A percentile compares a stretch with the other conserved stretches of the same genome.
phyloP scores from a whole-genome alignment of 2,329 filamentous ascomycete genomes.

The Trichophyton rubrum region DNA sequence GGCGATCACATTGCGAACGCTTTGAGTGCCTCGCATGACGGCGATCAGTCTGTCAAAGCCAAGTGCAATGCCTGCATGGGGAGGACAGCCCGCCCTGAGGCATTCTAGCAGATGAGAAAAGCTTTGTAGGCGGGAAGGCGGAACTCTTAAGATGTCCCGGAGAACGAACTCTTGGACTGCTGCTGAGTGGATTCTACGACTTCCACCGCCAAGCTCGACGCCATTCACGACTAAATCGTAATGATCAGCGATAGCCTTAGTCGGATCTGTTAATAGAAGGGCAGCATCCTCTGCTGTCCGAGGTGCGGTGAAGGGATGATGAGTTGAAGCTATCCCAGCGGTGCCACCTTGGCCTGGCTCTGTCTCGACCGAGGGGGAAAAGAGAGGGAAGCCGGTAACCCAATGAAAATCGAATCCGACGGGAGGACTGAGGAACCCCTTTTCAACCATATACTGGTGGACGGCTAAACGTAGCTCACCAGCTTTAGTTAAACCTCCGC shows the following conservation, averaged over 20 bases:
- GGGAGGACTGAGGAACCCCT: slow-evolving; percentile 41
- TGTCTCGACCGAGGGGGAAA: slow-evolving; percentile 56
- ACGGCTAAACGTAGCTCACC: slow-evolving; percentile 61
- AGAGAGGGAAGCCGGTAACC: slow-evolving; percentile 86
- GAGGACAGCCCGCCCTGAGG: slow-evolving; percentile 74
- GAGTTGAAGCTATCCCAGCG: slow-evolving; percentile 72
- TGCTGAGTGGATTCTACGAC: slow-evolving; percentile 77
- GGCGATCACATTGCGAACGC: slow-evolving; percentile 84
- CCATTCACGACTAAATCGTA: slow-evolving; percentile 96
- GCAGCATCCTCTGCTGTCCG: slow-evolving; percentile 59
- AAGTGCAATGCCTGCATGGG: slow-evolving; percentile 84
- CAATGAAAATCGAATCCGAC: slow-evolving; percentile 59
- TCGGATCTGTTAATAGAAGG: slow-evolving; percentile 57
- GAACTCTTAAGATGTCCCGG: slow-evolving; percentile 70
- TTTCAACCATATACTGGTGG: slow-evolving; percentile 55
- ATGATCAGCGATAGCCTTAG: slow-evolving; percentile 66
- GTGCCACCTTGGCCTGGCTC: slow-evolving; percentile 69
- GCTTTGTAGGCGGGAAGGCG: slow-evolving; percentile 55
- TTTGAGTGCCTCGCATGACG: slow-evolving; percentile 61
- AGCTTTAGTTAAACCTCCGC: slow-evolving; percentile 59
- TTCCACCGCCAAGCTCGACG: slow-evolving; percentile 85
- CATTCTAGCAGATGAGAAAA: slow-evolving; percentile 79
- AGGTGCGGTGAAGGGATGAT: slow-evolving; percentile 93
- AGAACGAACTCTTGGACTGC: slow-evolving; percentile 75
- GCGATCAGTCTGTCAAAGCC: slow-evolving; percentile 83